These are phyloP conservation scores for Suillus plorans DNA, from an alignment of 768 basidiomycete genomes.

Conservation along the genomic window DNA sequence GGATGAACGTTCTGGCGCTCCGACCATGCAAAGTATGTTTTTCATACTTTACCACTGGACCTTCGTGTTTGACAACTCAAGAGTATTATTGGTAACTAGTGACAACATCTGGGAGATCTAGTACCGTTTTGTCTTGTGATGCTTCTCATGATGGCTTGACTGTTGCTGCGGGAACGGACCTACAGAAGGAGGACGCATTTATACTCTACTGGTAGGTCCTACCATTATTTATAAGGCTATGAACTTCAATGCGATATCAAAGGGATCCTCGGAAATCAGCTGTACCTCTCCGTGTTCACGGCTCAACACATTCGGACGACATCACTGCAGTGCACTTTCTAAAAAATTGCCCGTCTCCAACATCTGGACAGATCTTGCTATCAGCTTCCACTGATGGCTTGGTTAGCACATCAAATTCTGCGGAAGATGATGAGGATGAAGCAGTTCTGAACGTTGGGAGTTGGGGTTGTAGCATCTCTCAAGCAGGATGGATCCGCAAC, in stretches of 20 bases:
- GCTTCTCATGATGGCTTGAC: conserved; percentile 67
- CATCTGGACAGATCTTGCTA: conserved; percentile 51
- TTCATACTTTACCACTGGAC: background rate
- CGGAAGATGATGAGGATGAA: conserved; percentile 87
- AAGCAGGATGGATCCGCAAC: conserved; percentile 64
- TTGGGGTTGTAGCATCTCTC: conserved; percentile 79
- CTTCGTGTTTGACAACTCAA: conserved; percentile 39
- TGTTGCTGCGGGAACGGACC: conserved; percentile 80
- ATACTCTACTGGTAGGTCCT: conserved; percentile 76
- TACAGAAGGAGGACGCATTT: conserved; percentile 77
- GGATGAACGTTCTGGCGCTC: conserved; percentile 61
- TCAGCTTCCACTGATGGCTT: conserved; percentile 87
- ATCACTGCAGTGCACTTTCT: conserved; percentile 72
- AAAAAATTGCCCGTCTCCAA: conserved; percentile 28
- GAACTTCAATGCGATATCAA: background rate
- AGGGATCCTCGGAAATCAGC: conserved; percentile 87
- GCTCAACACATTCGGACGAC: conserved; percentile 91
- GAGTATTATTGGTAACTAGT: conserved; percentile 37
- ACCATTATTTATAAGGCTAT: background rate
- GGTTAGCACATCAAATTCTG: conserved; percentile 64
- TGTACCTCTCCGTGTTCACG: conserved; percentile 69
- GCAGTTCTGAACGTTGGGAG: conserved; percentile 79
- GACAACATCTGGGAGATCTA: conserved; percentile 42
- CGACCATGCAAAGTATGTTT: conserved; percentile 60
- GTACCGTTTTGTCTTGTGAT: conserved; percentile 64